These are phyloP conservation scores for Podospora didyma DNA, from an alignment of 495 filamentous ascomycete genomes.

Conservation along the genomic window DNA sequence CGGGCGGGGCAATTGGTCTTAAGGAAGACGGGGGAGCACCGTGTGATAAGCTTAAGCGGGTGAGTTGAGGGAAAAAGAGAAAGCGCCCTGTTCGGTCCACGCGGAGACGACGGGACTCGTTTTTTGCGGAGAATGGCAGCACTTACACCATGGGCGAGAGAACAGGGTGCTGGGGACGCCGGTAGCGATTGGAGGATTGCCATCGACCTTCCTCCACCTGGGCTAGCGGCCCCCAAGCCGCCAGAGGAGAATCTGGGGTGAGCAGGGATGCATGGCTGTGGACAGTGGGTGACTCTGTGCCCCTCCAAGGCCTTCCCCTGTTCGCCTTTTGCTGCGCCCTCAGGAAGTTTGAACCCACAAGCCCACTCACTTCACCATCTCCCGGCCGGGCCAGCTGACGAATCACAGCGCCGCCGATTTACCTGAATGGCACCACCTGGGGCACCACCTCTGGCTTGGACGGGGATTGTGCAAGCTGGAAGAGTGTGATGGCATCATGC, in stretches of 20 bases:
- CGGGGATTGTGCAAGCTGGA: too few relatives aligned
- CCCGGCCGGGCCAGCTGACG: too few relatives aligned
- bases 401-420: too few relatives aligned
- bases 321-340: too few relatives aligned
- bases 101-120: slow-evolving; percentile 7
- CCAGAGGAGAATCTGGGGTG: slow-evolving; percentile 21
- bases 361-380: too few relatives aligned
- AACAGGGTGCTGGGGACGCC: background rate
- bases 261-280: too few relatives aligned
- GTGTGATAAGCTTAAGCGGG: background rate
- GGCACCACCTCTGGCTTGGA: too few relatives aligned
- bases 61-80: slow-evolving; percentile 9
- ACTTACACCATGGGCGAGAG: background rate
- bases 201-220: background rate
- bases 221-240: slow-evolving; percentile 2
- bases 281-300: too few relatives aligned
- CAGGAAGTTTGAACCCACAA: too few relatives aligned
- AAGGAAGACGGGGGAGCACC: slow-evolving; percentile 1
- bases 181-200: slow-evolving; percentile 8
- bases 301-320: too few relatives aligned
- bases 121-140: slow-evolving; percentile 12
- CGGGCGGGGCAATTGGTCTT: slow-evolving; percentile 5
- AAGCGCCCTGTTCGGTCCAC: slow-evolving; percentile 1
- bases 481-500: too few relatives aligned
- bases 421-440: too few relatives aligned